phyloP scores from a whole-genome alignment of 495 filamentous ascomycete species.

The Lasiosphaeriaceae sp. region DNA sequence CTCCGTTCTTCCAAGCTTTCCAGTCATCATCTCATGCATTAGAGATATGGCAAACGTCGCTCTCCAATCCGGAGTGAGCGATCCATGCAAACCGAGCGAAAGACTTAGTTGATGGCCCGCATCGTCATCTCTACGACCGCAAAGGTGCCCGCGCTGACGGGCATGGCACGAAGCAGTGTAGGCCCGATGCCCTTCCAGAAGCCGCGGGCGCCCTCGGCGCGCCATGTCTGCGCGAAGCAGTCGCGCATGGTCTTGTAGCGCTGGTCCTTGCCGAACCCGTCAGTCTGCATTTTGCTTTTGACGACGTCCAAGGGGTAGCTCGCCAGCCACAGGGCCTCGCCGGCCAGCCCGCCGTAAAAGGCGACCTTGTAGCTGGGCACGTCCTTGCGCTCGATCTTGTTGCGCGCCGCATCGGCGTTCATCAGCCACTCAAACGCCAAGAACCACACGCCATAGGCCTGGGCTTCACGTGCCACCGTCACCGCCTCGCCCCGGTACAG shows the following conservation, averaged over 20 bases:
- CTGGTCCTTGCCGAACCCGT: constrained; percentile 68
- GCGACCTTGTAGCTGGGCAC: constrained; percentile 83
- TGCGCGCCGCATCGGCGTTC: constrained; percentile 78
- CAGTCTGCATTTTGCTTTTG: constrained; percentile 99
- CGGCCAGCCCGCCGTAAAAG: constrained; percentile 86
- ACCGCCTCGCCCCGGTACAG: constrained; percentile 85
- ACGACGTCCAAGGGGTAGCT: constrained; percentile 96
- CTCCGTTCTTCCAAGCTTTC: neutral
- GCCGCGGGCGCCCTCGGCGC: constrained; percentile 69
- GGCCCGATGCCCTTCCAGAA: constrained; percentile 97
- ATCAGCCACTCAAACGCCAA: constrained; percentile 92
- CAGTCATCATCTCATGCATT: too few relatives aligned
- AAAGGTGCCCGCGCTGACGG: constrained; percentile 95
- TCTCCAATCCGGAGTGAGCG: too few relatives aligned
- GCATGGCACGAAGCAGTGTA: constrained; percentile 95
- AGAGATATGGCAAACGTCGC: too few relatives aligned
- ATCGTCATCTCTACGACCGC: constrained; percentile 71
- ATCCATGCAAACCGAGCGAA: too few relatives aligned
- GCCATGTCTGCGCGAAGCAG: constrained; percentile 81
- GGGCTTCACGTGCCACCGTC: constrained; percentile 82
- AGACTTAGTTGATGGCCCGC: constrained; percentile 47
- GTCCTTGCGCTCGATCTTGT: constrained; percentile 67
- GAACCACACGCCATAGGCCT: constrained; percentile 96
- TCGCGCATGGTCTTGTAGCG: constrained; percentile 80
- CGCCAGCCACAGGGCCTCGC: constrained; percentile 86